phyloP scores from a whole-genome alignment of 495 filamentous ascomycete genomes.

The Neohortaea acidophila region DNA sequence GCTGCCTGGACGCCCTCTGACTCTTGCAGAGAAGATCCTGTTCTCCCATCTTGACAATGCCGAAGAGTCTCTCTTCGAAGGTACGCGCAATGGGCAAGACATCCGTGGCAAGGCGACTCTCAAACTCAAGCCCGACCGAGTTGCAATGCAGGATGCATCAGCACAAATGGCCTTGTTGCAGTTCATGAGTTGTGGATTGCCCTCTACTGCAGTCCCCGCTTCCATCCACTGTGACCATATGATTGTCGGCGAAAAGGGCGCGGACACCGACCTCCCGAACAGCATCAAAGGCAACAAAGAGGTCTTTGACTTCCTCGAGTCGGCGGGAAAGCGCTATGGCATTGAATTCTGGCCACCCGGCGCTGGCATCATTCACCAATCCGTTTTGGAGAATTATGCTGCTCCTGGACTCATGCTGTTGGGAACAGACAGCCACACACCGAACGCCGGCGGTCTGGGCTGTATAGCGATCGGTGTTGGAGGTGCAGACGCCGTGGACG shows the following conservation, averaged over 20 bases:
- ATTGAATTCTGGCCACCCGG: conserved; percentile 99
- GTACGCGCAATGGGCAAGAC: conserved; percentile 61
- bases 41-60: conserved; percentile 86
- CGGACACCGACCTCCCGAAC: conserved; percentile 69
- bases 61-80: conserved; percentile 67
- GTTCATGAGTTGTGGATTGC: conserved; percentile 93
- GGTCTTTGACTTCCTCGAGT: conserved; percentile 94
- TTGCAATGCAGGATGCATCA: conserved; percentile 98
- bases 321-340: conserved; percentile 85
- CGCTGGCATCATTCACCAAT: conserved; percentile 98
- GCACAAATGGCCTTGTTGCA: conserved; percentile 96
- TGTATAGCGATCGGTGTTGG: conserved; percentile 96
- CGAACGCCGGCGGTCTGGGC: conserved; percentile 83
- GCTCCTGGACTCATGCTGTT: conserved; percentile 96
- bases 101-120: conserved; percentile 82
- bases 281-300: conserved; percentile 89
- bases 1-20: conserved; percentile 50
- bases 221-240: conserved; percentile 99
- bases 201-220: conserved; percentile 84
- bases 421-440: conserved; percentile 96
- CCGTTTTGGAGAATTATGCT: conserved; percentile 96
- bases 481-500: conserved; percentile 94
- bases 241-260: conserved; percentile 88
- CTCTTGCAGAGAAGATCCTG: conserved; percentile 91
- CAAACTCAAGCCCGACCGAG: conserved; percentile 93